Evolutionary conservation across 371 early-diverging fungal genomes (phyloP).

Genomic region (Phascolomyces articulosus): DNA sequence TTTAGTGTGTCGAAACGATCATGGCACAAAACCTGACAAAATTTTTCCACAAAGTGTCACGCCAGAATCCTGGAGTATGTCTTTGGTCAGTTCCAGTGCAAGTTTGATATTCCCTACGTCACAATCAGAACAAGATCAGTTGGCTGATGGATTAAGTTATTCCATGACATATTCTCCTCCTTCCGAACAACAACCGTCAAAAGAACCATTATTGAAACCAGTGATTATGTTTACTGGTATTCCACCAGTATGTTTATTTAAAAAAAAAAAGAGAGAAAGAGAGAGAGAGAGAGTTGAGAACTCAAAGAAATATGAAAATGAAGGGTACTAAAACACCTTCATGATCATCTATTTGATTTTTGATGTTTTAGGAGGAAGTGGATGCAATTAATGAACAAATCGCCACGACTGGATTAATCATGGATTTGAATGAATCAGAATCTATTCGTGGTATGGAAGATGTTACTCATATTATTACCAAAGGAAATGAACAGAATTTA

Average conservation of each 20-base stretch:
- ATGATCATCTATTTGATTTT: too few species aligned
- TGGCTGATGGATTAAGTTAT: neutral
- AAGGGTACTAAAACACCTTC: too few species aligned
- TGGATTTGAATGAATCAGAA: neutral
- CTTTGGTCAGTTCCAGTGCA: neutral
- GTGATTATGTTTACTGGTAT: slow-evolving; percentile 17
- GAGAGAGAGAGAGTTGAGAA: too few species aligned
- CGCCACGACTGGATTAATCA: neutral
- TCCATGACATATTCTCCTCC: too few species aligned
- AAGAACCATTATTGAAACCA: neutral
- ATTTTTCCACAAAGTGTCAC: neutral
- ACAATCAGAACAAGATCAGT: neutral
- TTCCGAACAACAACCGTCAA: too few species aligned
- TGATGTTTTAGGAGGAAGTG: slow-evolving; percentile 1
- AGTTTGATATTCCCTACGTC: neutral
- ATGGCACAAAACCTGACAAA: neutral
- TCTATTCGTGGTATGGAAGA: neutral
- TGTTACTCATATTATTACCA: slow-evolving; percentile 37
- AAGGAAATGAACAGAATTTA: slow-evolving; percentile 27
- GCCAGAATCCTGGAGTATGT: neutral
- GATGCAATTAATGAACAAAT: neutral
- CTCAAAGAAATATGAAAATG: too few species aligned
- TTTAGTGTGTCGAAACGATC: neutral
- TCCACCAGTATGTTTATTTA: neutral
- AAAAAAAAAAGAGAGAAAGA: too few species aligned